Evolutionary conservation across 2,329 filamentous ascomycete species (phyloP), one percentile per base, ranked within the genome.

Genomic region (Talaromyces islandicus): DNA sequence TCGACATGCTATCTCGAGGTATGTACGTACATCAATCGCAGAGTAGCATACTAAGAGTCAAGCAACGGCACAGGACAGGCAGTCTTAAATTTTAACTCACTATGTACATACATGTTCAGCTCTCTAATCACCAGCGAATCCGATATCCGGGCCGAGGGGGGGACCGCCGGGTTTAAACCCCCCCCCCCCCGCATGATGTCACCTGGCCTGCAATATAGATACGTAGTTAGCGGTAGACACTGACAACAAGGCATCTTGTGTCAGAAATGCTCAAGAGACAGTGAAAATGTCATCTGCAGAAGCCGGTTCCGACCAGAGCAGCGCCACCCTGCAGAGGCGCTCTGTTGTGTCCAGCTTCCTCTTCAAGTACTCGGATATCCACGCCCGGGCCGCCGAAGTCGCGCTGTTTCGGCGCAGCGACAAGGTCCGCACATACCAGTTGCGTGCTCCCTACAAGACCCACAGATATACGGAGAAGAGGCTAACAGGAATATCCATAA

Each of bases 401-500:
- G 86, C 85, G 1, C 75, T 89, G 0, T 89, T 89, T 69, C 78
- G 80, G 51, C 80, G 87, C 14, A 88, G 85, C 66, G 77, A 75
- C 57, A 79, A 83, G 62, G 84, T 88, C 17, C 75, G 74, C 5
- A 85, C 85, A 0, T 89, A 89, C 65, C 80, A 73, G 84, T 87
- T 72, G 63, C 79, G 68, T 38, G 10, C 29, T 29, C n/a, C 29
- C 21, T 35, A 7, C 43, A 2, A 46, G 19, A 19, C 43, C 12
- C 12, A 2, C 7, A 27, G 30, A 52, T 25, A 48, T 25, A 53
- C 32, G 56, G 29, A 19, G 11, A 41, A 24, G 24, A 50, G 24
- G 14, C 55, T 60, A 14, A 62, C 32, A 41, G 35, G 25, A 24
- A 12, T 12, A 7, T 12, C 17, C 5, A n/a, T 1, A 62, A 82